A percentile compares a stretch with the other conserved stretches of the same genome.
These are phyloP conservation scores for Verticillium nubilum DNA, from an alignment of 2,329 filamentous ascomycete genomes.

Conservation along the genomic window DNA sequence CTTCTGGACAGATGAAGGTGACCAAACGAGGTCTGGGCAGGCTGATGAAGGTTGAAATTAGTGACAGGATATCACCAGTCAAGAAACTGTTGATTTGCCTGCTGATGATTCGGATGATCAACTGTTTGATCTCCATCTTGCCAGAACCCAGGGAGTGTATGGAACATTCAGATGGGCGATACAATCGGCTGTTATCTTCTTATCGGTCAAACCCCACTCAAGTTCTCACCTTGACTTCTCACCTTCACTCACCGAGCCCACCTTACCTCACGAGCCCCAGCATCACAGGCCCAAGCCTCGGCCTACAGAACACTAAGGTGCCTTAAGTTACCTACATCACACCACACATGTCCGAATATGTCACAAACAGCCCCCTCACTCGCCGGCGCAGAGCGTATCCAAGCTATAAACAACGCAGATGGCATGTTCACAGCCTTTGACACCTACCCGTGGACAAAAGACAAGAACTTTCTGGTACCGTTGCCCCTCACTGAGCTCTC, in stretches of 20 bases:
- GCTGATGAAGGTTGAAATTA: neutral
- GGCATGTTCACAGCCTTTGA: conserved; percentile 57
- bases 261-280: neutral
- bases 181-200: neutral
- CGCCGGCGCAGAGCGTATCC: conserved; percentile 29
- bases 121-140: neutral
- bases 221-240: neutral
- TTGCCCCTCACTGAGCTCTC: neutral
- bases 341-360: neutral
- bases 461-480: conserved; percentile 60
- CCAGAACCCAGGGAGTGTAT: no score
- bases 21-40: neutral
- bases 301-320: no score
- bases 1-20: neutral
- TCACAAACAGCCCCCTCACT: conserved; percentile 8
- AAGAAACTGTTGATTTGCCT: neutral
- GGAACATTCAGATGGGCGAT: no score
- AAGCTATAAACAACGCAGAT: conserved; percentile 30
- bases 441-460: conserved; percentile 61
- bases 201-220: neutral
- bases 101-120: neutral
- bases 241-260: neutral
- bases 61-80: neutral
- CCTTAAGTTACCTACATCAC: no score
- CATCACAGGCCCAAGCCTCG: conserved; percentile 1